These are phyloP conservation scores for Cicer bijugum DNA, from an alignment of 306 rosid genomes.

Conservation along the genomic window DNA sequence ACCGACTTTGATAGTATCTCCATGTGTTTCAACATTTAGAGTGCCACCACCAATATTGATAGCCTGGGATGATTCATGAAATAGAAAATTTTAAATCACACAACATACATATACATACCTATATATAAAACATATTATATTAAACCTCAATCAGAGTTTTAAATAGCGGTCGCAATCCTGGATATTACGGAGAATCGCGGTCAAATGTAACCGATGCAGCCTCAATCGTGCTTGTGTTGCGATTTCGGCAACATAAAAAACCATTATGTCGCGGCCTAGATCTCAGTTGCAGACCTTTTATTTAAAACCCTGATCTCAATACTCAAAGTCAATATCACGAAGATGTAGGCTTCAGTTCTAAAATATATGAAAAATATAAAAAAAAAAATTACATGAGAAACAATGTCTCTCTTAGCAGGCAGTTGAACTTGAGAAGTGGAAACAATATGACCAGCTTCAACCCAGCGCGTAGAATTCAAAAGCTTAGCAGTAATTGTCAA, in stretches of 20 bases:
- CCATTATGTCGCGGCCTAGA: too few relatives aligned
- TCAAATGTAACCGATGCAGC: too few relatives aligned
- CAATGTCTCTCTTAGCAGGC: conserved; percentile 60
- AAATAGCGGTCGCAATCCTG: too few relatives aligned
- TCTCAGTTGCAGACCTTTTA: too few relatives aligned
- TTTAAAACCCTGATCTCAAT: too few relatives aligned
- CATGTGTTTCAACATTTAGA: conserved; percentile 55
- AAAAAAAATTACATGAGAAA: conserved; percentile 60
- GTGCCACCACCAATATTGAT: conserved; percentile 52
- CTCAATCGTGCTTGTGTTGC: too few relatives aligned
- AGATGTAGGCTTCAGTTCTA: neutral
- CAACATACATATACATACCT: conserved; percentile 16
- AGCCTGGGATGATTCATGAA: conserved; percentile 58
- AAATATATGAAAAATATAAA: neutral
- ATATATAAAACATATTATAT: conserved; percentile 7
- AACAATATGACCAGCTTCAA: conserved; percentile 77
- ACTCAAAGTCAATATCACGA: neutral
- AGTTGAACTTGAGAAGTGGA: conserved; percentile 83
- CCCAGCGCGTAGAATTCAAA: conserved; percentile 73
- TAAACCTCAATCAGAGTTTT: neutral
- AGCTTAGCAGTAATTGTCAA: conserved; percentile 67
- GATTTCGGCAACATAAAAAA: too few relatives aligned
- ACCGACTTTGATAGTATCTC: conserved; percentile 62
- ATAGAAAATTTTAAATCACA: conserved; percentile 24
- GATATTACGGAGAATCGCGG: too few relatives aligned